Conservation (phyloP, 2,329 filamentous ascomycete species). For the Aulographum hederae region DNA sequence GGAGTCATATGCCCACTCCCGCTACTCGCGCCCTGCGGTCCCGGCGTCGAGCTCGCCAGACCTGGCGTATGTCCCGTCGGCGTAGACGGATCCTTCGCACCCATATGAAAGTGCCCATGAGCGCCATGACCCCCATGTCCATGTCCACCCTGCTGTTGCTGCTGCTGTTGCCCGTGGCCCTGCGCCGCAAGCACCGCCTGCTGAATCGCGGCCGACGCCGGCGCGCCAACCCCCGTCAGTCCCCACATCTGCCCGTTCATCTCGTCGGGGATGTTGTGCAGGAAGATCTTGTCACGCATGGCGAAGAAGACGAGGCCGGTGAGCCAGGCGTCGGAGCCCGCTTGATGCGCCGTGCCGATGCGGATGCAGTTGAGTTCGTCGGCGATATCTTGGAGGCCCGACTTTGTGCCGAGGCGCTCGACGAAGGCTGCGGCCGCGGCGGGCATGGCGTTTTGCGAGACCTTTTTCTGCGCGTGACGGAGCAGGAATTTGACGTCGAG, state of each 20-base stretch:
- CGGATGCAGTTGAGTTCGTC: constrained; percentile 85
- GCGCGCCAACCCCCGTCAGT: constrained; percentile 33
- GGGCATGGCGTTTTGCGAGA: too few species aligned
- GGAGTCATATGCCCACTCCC: constrained; percentile 45
- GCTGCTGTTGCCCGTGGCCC: neutral
- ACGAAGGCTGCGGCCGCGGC: constrained; percentile 57
- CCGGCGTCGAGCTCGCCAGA: constrained; percentile 30
- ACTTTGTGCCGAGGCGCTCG: constrained; percentile 74
- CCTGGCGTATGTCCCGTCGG: constrained; percentile 38
- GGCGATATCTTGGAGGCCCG: constrained; percentile 80
- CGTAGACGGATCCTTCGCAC: constrained; percentile 43
- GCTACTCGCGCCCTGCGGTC: constrained; percentile 32
- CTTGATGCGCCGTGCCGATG: constrained; percentile 74
- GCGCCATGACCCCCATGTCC: constrained; percentile 8
- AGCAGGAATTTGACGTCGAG: constrained; percentile 97
- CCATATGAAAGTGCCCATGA: constrained; percentile 19
- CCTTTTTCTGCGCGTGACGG: constrained; percentile 55
- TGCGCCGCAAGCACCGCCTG: constrained; percentile 3
- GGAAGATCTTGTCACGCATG: constrained; percentile 75
- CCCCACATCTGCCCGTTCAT: constrained; percentile 91
- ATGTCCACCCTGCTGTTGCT: constrained; percentile 14
- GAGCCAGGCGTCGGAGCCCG: constrained; percentile 80
- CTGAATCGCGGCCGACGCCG: constrained; percentile 4
- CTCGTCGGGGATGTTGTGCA: constrained; percentile 56
- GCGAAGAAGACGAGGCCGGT: constrained; percentile 93